Evolutionary conservation across 306 rosid species (phyloP).

Genomic region (Cicer chorassanicum): DNA sequence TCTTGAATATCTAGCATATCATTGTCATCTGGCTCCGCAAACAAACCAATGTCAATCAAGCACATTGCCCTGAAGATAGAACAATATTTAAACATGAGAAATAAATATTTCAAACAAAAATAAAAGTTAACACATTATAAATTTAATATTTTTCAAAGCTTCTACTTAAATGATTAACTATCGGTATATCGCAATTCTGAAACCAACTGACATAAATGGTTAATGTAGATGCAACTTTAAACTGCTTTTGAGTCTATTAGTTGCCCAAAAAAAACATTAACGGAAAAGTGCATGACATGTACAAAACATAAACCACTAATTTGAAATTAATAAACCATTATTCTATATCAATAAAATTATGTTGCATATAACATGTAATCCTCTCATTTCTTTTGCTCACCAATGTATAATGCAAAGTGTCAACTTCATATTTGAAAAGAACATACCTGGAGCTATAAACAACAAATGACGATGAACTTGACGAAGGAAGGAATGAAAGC

Average conservation of each 20-base stretch:
- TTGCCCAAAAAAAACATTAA: background rate
- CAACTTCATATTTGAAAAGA: background rate
- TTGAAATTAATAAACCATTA: background rate
- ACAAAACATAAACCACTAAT: background rate
- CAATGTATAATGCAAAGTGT: background rate
- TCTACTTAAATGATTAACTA: background rate
- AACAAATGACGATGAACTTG: slow-evolving; percentile 65
- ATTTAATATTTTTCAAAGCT: background rate
- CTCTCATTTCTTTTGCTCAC: slow-evolving; percentile 19
- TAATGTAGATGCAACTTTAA: background rate
- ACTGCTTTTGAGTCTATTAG: background rate
- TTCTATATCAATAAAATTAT: background rate
- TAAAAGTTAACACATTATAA: background rate
- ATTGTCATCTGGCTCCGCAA: slow-evolving; percentile 72
- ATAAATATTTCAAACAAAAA: background rate
- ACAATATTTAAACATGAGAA: slow-evolving; percentile 39
- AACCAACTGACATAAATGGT: background rate
- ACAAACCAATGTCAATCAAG: slow-evolving; percentile 78
- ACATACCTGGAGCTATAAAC: slow-evolving; percentile 91
- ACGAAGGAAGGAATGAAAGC: slow-evolving; percentile 77
- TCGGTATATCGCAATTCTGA: background rate
- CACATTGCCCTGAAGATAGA: slow-evolving; percentile 81
- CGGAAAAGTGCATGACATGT: too few relatives aligned
- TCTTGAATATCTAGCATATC: slow-evolving; percentile 56
- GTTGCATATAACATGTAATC: background rate